These are phyloP conservation scores for Aspergillus proliferans DNA, from an alignment of 2,329 filamentous ascomycete genomes.

Conservation along the genomic window DNA sequence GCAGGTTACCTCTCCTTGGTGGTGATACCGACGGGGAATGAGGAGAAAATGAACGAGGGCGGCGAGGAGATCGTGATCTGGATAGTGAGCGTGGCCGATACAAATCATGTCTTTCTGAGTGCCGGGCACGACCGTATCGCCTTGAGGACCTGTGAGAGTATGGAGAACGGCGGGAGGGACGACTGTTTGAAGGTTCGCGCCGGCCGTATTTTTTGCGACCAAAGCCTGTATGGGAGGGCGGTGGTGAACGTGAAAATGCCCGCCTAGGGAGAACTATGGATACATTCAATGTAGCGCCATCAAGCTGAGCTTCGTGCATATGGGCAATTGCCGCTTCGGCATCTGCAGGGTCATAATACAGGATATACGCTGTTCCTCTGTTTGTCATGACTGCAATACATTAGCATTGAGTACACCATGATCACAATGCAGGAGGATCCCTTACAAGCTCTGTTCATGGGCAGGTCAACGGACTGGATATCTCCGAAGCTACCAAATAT, in stretches of 20 bases:
- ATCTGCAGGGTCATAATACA: slow-evolving; percentile 69
- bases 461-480: slow-evolving; percentile 82
- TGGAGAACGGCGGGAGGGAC: slow-evolving; percentile 20
- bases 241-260: slow-evolving; percentile 75
- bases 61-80: slow-evolving; percentile 37
- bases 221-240: slow-evolving; percentile 59
- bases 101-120: slow-evolving; percentile 44
- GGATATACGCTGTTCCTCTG: slow-evolving; percentile 86
- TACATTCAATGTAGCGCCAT: slow-evolving; percentile 75
- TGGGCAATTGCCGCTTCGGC: slow-evolving; percentile 86
- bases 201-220: slow-evolving; percentile 39
- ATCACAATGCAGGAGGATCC: neutral
- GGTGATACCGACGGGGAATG: slow-evolving; percentile 39
- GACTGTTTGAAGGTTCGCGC: slow-evolving; percentile 18
- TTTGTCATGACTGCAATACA: slow-evolving; percentile 67
- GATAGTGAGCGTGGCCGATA: slow-evolving; percentile 59
- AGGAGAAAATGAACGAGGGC: slow-evolving; percentile 32
- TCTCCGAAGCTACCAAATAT: slow-evolving; percentile 86
- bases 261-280: slow-evolving; percentile 80
- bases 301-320: slow-evolving; percentile 96
- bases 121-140: slow-evolving; percentile 33
- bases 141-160: slow-evolving; percentile 28
- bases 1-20: slow-evolving; percentile 28
- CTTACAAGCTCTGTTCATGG: slow-evolving; percentile 79
- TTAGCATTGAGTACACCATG: slow-evolving; percentile 1